These are phyloP conservation scores for Lipomyces sp. DNA, from an alignment of 805 yeast genomes.

Conservation along the genomic window DNA sequence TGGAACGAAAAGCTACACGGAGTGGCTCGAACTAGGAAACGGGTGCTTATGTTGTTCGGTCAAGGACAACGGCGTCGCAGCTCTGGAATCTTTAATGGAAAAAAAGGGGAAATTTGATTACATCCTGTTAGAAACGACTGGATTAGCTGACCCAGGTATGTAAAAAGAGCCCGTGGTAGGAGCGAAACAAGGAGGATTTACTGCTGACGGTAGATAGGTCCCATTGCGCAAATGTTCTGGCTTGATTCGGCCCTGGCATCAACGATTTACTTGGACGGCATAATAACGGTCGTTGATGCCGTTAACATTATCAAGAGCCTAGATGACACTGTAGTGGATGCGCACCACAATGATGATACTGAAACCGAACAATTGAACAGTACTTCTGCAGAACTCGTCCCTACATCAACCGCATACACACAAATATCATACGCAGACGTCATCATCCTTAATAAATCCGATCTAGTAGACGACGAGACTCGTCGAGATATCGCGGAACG, in stretches of 20 bases:
- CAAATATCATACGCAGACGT: constrained; percentile 92
- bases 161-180: neutral
- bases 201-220: constrained; percentile 46
- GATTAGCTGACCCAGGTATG: constrained; percentile 90
- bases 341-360: constrained; percentile 46
- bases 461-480: constrained; percentile 48
- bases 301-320: constrained; percentile 64
- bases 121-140: constrained; percentile 92
- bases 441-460: constrained; percentile 78
- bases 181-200: neutral
- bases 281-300: constrained; percentile 81
- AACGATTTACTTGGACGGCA: constrained; percentile 87
- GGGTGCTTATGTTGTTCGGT: constrained; percentile 98
- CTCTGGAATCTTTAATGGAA: constrained; percentile 84
- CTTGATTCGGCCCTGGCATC: constrained; percentile 86
- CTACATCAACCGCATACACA: constrained; percentile 78
- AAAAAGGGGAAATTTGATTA: constrained; percentile 79
- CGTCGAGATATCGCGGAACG: constrained; percentile 48
- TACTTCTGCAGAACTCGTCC: constrained; percentile 37
- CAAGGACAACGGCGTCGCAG: constrained; percentile 91
- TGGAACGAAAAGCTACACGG: constrained; percentile 66
- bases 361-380: constrained; percentile 43
- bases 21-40: constrained; percentile 95
- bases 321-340: constrained; percentile 57
- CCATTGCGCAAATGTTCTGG: constrained; percentile 98